Base-by-base conservation (phyloP, 495 filamentous ascomycete genomes). In the Aspergillus ostianus region DNA sequence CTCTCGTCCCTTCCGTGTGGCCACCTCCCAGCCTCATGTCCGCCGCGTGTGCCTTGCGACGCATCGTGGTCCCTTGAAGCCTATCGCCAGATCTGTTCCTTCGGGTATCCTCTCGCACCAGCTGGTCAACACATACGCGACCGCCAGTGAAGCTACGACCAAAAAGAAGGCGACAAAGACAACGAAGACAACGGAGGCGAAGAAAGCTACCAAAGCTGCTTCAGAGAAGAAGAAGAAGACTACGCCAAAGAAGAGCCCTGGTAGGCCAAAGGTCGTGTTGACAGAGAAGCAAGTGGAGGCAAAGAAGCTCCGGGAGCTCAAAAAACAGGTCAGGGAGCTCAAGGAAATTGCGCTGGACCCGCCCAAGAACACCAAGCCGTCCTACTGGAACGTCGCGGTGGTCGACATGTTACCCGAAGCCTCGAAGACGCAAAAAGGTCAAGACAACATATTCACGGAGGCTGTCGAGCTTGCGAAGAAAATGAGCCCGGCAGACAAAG, bases 271-370 rank as follows among this genome's bases (percentile, higher is more conserved):
- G 49, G 63, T 56, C 51, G 59, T 47, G 20, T 60, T 73, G 65
- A 76, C 68, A 2, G 68, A 71, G 26, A 59, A 67, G 53, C 61
- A 77, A 52, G 70, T 71, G 46, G 65, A 70, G 49, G 32, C 51
- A 6, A 61, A 67, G 59, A 64, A 62, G n/a, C 57, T 51, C 29
- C 41, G 61, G 20, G 44, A 71, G 30, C 44, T 51, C 18, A 65
- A 47, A 18, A 47, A 62, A 7, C 62, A 63, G 0, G 55, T 76
- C 19, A 71, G 62, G 23, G 46, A 71, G 13, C 68, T 79, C 32
- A 77, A 77, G 59, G 54, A 41, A 10, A 61, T 61, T 41, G 70
- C 73, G 4, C 65, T 83, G 44, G 19, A 62, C 6, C 63, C 68
- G 6, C 78, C 79, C 4, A 69, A 70, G 61, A 59, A 51, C 53